These are phyloP conservation scores for Botrytis byssoidea DNA, from an alignment of 2,329 filamentous ascomycete species.

Conservation along the genomic window DNA sequence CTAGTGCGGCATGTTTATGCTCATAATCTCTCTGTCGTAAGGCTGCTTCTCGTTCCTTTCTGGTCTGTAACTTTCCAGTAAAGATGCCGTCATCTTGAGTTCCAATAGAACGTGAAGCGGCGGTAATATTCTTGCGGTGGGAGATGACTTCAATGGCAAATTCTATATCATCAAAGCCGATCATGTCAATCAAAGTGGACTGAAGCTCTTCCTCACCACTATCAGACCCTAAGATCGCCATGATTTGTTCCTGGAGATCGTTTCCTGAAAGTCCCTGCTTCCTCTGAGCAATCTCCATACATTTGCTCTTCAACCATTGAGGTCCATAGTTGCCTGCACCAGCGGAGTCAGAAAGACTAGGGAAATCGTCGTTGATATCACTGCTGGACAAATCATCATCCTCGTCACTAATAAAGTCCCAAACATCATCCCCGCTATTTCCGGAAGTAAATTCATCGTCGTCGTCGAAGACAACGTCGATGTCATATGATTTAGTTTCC, in stretches of 20 bases:
- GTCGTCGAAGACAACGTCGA: constrained; percentile 63
- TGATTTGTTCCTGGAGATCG: constrained; percentile 75
- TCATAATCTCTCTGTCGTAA: constrained; percentile 73
- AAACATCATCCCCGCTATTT: constrained; percentile 75
- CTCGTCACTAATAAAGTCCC: constrained; percentile 83
- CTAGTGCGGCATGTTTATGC: constrained; percentile 76
- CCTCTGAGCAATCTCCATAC: constrained; percentile 60
- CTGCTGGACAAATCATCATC: constrained; percentile 66
- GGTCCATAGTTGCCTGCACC: constrained; percentile 49
- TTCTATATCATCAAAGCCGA: constrained; percentile 92
- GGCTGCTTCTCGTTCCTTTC: constrained; percentile 73
- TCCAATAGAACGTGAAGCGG: constrained; percentile 42
- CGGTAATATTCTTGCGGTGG: constrained; percentile 67
- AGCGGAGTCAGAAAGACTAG: constrained; percentile 33
- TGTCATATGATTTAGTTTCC: constrained; percentile 50
- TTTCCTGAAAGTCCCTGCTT: constrained; percentile 66
- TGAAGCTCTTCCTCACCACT: constrained; percentile 82
- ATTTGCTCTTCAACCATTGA: constrained; percentile 71
- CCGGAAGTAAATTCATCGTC: constrained; percentile 55
- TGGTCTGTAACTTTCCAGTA: constrained; percentile 63
- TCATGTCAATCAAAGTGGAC: constrained; percentile 80
- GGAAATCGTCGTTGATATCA: constrained; percentile 55
- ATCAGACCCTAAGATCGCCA: constrained; percentile 68
- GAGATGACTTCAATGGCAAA: constrained; percentile 88
- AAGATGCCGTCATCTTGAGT: constrained; percentile 45